Base-by-base conservation (phyloP, 129 eudicot species). In the Cynara cardunculus region DNA sequence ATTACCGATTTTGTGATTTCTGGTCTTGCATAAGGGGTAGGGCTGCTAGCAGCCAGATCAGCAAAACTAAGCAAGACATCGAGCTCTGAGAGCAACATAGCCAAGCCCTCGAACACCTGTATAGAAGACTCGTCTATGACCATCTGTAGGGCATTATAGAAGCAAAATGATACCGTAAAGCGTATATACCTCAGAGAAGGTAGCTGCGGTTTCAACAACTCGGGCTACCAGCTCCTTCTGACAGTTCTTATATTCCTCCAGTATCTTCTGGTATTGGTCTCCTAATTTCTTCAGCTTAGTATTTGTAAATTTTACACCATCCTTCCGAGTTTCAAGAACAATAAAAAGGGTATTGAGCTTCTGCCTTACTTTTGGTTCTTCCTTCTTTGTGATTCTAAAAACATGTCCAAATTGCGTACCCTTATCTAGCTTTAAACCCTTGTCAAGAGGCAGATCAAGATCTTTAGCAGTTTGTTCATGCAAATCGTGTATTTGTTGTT, bases 31-130 rank as follows among this genome's bases (percentile, higher is more conserved):
- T 95, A 95, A 37, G 93, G 87, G 59, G 93, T 86, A 31, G 99
- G 97, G 80, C 94, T 86, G 82, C 97, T 90, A 68, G 90, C 87
- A 62, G 97, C 99, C 86, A 92, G 86, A 73, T 95, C 99, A 78
- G 99, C 99, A 90, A 95, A 95, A 86, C 99, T 86, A 67, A 95
- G 99, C 78, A 95, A 87, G 34, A 95, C 99, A 84, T 95, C 99
- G 81, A 95, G 81, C 80, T 92, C 99, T 44, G 97, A 89, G 46
- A 95, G 97, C 82, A 85, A 76, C 32, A 35, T 67, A 73, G 97
- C 93, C 84, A 95, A 34, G 67, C 89, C 87, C 78, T 92, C 97
- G 79, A 95, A 95, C 65, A 95, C 95, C 99, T 95, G 91, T 76
- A 88, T 11, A 44, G 1, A 25, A 32, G 75, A 56, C 76, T 65